Evolutionary conservation across 2,329 filamentous ascomycete species (phyloP).

Genomic region (Diaporthe eres): DNA sequence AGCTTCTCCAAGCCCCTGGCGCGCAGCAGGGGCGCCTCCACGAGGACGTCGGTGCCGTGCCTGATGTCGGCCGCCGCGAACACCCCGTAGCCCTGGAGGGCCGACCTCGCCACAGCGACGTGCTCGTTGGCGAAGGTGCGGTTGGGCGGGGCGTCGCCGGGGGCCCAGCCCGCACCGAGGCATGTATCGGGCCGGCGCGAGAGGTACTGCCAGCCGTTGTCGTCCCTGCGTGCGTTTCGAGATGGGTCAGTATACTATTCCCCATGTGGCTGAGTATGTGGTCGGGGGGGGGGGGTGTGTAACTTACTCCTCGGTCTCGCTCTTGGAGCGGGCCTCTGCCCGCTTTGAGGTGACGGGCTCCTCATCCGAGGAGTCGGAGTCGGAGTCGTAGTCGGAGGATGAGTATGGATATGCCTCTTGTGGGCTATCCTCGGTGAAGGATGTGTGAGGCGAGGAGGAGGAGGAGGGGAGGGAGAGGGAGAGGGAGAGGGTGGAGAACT

Average conservation of each 20-base stretch:
- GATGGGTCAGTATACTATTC: background rate
- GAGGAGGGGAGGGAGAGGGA: background rate
- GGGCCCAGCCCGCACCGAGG: background rate
- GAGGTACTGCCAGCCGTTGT: background rate
- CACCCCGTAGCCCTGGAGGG: conserved; percentile 60
- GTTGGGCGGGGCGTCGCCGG: conserved; percentile 20
- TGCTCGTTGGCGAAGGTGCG: conserved; percentile 54
- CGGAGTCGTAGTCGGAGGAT: conserved; percentile 5
- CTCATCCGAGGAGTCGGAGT: background rate
- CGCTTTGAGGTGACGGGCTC: background rate
- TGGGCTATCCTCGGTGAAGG: background rate
- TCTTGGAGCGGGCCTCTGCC: background rate
- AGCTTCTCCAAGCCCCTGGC: conserved; percentile 49
- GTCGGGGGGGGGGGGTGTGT: background rate
- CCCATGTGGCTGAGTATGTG: background rate
- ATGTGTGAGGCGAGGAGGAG: background rate
- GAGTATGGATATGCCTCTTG: background rate
- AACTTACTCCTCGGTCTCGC: conserved; percentile 19
- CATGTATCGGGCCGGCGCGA: conserved; percentile 30
- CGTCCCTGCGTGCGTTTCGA: background rate
- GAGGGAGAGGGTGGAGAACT: background rate
- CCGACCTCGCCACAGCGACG: conserved; percentile 58
- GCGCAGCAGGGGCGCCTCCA: conserved; percentile 59
- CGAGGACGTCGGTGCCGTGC: conserved; percentile 57
- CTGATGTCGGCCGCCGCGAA: conserved; percentile 59